Percentiles rank a stretch among this genome's conserved stretches.
These are phyloP conservation scores for Ambrosia hybrid DNA, from an alignment of 140 eudicot genomes.

Conservation along the genomic window DNA sequence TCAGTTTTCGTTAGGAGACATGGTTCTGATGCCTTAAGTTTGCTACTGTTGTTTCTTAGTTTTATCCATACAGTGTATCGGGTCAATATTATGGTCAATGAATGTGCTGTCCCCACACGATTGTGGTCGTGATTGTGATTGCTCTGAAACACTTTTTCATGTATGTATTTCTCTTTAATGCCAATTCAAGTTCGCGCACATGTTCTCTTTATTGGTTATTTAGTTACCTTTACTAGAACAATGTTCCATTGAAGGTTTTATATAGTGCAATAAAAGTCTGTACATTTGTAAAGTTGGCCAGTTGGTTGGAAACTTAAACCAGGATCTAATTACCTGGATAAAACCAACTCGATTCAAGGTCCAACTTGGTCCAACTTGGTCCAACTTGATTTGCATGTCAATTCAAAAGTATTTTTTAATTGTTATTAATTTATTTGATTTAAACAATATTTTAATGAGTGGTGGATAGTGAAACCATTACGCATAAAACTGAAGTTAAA, in stretches of 20 bases:
- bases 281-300: too few relatives aligned
- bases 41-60: slow-evolving; percentile 32
- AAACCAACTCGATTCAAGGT: too few relatives aligned
- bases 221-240: background rate
- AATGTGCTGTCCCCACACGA: background rate
- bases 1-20: slow-evolving; percentile 8
- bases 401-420: too few relatives aligned
- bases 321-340: too few relatives aligned
- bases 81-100: slow-evolving; percentile 21
- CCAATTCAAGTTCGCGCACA: too few relatives aligned
- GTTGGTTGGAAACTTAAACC: too few relatives aligned
- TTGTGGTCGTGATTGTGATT: background rate
- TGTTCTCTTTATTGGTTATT: background rate
- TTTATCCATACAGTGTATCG: slow-evolving; percentile 18
- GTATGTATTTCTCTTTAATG: background rate
- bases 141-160: background rate
- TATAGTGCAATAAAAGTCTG: background rate
- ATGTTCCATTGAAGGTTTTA: background rate
- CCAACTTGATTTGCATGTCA: too few relatives aligned
- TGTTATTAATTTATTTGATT: too few relatives aligned
- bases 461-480: too few relatives aligned
- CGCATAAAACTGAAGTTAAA: too few relatives aligned
- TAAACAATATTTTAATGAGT: too few relatives aligned
- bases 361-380: too few relatives aligned
- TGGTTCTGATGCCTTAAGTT: slow-evolving; percentile 15